These are phyloP conservation scores for Paracorniculantispora psalliotae DNA, from an alignment of 2,329 filamentous ascomycete species.

Conservation along the genomic window DNA sequence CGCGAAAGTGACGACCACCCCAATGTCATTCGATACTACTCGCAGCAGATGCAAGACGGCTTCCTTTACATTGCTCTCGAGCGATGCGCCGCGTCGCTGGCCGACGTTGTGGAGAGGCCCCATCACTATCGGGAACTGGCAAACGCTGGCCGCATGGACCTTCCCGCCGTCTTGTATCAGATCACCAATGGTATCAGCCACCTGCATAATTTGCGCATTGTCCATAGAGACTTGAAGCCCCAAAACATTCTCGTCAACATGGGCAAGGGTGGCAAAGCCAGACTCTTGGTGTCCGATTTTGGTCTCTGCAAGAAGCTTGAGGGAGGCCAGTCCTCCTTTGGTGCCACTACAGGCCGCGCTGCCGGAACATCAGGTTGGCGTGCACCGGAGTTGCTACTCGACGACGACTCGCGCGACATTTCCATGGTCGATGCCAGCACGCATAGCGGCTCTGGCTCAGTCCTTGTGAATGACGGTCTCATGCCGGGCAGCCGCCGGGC, in stretches of 20 bases:
- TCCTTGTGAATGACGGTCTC: conserved; percentile 53
- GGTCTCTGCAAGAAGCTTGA: conserved; percentile 96
- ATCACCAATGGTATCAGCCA: conserved; percentile 86
- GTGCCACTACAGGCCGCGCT: conserved; percentile 88
- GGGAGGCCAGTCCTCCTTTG: conserved; percentile 88
- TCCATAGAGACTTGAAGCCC: conserved; percentile 94
- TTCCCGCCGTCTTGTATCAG: conserved; percentile 78
- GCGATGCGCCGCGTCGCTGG: conserved; percentile 86
- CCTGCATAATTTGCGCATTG: conserved; percentile 85
- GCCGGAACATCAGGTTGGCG: conserved; percentile 95
- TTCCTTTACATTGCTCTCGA: conserved; percentile 97
- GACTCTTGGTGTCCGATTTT: conserved; percentile 96
- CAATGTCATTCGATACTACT: conserved; percentile 94
- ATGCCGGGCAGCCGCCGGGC: conserved; percentile 65
- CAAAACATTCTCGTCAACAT: conserved; percentile 91
- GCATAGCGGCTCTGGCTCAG: conserved; percentile 57
- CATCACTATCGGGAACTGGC: conserved; percentile 63
- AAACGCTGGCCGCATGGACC: conserved; percentile 65
- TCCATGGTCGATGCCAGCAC: conserved; percentile 47
- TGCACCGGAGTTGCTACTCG: conserved; percentile 84
- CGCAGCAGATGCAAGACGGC: conserved; percentile 79
- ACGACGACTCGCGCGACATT: conserved; percentile 60
- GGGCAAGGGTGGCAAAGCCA: conserved; percentile 63
- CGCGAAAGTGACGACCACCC: conserved; percentile 93
- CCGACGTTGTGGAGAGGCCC: conserved; percentile 81